Evolutionary conservation across 2,329 filamentous ascomycete genomes (phyloP).

Genomic region (Ceratocystis ficicola): DNA sequence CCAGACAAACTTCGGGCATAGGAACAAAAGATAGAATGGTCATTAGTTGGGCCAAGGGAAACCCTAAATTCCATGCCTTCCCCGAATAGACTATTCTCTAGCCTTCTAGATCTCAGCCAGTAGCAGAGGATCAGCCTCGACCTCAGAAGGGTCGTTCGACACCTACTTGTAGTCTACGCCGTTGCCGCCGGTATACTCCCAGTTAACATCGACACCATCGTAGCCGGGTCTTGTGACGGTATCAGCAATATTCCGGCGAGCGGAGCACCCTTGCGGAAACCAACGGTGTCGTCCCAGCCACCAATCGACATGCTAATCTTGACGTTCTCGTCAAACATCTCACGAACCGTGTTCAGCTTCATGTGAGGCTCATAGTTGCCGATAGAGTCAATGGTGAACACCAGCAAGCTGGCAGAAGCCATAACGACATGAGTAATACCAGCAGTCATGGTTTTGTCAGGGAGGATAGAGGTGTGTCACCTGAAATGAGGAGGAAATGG

Average conservation of each 20-base stretch:
- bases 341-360: constrained; percentile 30
- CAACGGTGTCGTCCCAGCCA: constrained; percentile 58
- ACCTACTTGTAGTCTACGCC: constrained; percentile 55
- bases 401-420: constrained; percentile 46
- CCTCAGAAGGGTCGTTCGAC: constrained; percentile 53
- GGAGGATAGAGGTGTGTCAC: background rate
- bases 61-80: too few species aligned
- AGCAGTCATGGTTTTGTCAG: background rate
- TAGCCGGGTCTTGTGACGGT: constrained; percentile 51
- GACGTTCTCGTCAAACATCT: constrained; percentile 39
- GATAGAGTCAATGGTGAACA: constrained; percentile 36
- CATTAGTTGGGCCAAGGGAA: too few species aligned
- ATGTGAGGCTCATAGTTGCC: constrained; percentile 42
- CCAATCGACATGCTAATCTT: constrained; percentile 61
- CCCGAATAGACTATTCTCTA: constrained; percentile 22
- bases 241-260: constrained; percentile 42
- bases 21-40: too few species aligned
- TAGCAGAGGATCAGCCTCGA: constrained; percentile 50
- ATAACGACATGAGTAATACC: constrained; percentile 42
- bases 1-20: too few species aligned
- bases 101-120: constrained; percentile 45
- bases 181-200: constrained; percentile 56
- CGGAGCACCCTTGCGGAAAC: constrained; percentile 48
- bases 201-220: constrained; percentile 55
- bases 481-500: background rate